A percentile compares a stretch with the other conserved stretches of the same genome.
These are phyloP conservation scores for Cladosporium velox DNA, from an alignment of 2,329 filamentous ascomycete species.

Conservation along the genomic window DNA sequence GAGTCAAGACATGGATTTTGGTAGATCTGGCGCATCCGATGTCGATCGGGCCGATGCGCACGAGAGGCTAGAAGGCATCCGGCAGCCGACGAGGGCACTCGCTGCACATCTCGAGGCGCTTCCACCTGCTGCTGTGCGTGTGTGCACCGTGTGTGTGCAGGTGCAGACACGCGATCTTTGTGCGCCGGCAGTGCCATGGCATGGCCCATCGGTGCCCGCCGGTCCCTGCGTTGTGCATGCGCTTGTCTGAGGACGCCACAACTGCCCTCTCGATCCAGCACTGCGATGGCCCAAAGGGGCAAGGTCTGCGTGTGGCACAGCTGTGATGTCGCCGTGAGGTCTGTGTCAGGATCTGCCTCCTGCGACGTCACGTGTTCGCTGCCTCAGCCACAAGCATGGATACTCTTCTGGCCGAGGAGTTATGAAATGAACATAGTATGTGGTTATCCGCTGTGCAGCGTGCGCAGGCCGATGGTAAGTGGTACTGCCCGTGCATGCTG, in stretches of 20 bases:
- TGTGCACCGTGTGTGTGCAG: not conserved
- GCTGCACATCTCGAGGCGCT: not conserved
- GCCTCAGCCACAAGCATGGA: not conserved
- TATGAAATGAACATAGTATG: not conserved
- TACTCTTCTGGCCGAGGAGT: not conserved
- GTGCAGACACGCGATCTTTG: slow-evolving; percentile 6
- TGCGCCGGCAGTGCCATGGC: not conserved
- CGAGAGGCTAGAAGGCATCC: not conserved
- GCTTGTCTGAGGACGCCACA: not conserved
- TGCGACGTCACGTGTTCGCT: not conserved
- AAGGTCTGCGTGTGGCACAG: not conserved
- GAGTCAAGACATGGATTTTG: not conserved
- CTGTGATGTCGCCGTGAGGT: not conserved
- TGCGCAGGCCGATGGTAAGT: not conserved
- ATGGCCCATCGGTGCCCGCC: not conserved
- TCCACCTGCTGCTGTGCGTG: not conserved
- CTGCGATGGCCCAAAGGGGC: not conserved
- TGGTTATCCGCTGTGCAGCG: not conserved
- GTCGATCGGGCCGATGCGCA: slow-evolving; percentile 6
- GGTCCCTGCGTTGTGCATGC: not conserved
- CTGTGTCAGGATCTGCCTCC: not conserved
- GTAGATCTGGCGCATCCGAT: slow-evolving; percentile 3
- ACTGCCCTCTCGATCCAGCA: not conserved
- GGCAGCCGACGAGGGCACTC: too few species aligned
- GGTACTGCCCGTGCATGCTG: not conserved